phyloP scores from a whole-genome alignment of 2,329 filamentous ascomycete genomes.

The Pestalotiopsis sp. region DNA sequence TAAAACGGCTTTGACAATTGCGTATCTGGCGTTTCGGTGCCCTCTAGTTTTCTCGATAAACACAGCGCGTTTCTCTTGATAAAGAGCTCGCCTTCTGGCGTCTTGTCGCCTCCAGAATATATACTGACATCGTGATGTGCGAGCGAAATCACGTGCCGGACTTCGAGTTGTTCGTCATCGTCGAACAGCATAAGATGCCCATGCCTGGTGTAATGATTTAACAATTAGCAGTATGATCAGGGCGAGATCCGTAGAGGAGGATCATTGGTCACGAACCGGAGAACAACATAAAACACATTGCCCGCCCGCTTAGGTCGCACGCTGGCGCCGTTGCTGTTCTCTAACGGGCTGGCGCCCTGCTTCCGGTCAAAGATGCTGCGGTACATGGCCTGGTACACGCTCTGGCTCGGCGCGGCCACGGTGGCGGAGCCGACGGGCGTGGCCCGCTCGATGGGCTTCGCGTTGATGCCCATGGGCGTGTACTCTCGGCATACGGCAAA shows the following conservation, averaged over 20 bases:
- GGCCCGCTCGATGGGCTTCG: constrained; percentile 84
- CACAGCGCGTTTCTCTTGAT: constrained; percentile 93
- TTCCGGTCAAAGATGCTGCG: constrained; percentile 91
- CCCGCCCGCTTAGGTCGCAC: constrained; percentile 67
- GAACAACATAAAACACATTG: constrained; percentile 91
- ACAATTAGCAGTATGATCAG: neutral
- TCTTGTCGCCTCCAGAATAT: constrained; percentile 76
- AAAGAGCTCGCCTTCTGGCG: constrained; percentile 90
- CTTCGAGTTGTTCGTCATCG: constrained; percentile 91
- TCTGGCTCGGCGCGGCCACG: constrained; percentile 79
- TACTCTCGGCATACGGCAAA: constrained; percentile 96
- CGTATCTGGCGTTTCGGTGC: constrained; percentile 57
- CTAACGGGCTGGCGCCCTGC: constrained; percentile 46
- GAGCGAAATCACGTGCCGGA: constrained; percentile 92
- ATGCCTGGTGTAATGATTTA: constrained; percentile 60
- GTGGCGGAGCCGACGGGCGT: constrained; percentile 77
- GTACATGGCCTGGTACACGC: constrained; percentile 98
- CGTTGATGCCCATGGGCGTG: constrained; percentile 87
- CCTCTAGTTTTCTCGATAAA: constrained; percentile 66
- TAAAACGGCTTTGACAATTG: constrained; percentile 80
- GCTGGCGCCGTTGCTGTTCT: constrained; percentile 49
- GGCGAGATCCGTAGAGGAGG: neutral
- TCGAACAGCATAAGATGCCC: constrained; percentile 98
- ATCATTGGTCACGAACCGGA: constrained; percentile 62
- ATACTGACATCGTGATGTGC: constrained; percentile 85